Conservation (phyloP, 176 grass and related monocot species). For the maize (Zea mays) region DNA sequence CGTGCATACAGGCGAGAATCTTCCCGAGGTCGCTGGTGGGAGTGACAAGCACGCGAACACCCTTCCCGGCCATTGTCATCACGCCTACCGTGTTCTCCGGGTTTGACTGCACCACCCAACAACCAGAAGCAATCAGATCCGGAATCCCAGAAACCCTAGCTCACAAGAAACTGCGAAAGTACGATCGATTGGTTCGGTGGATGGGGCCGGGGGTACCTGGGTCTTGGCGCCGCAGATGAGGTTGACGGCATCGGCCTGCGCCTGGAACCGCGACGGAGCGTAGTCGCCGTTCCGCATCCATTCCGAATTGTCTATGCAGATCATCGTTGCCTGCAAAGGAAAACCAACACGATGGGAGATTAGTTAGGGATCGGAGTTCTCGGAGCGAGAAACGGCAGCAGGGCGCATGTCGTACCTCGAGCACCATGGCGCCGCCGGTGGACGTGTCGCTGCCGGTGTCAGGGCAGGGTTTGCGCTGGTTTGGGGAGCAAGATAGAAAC, state of each 20-base stretch:
- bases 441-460: constrained; percentile 13
- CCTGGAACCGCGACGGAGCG: constrained; percentile 78
- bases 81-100: constrained; percentile 98
- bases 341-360: constrained; percentile 13
- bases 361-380: constrained; percentile 8
- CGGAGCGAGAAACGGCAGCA: not conserved
- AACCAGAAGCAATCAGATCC: constrained; percentile 35
- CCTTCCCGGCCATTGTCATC: constrained; percentile 98
- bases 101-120: constrained; percentile 68
- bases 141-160: constrained; percentile 47
- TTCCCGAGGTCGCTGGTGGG: constrained; percentile 99
- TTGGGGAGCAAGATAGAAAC: constrained; percentile 37
- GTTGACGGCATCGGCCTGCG: constrained; percentile 91
- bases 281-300: constrained; percentile 99
- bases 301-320: constrained; percentile 98
- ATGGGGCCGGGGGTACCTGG: constrained; percentile 46
- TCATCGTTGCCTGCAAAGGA: constrained; percentile 86
- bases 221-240: constrained; percentile 97
- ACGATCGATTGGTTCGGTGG: constrained; percentile 19
- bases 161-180: constrained; percentile 2
- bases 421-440: constrained; percentile 69
- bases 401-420: constrained; percentile 55
- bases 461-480: constrained; percentile 19
- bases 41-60: constrained; percentile 90
- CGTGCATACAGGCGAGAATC: constrained; percentile 98